Conservation (phyloP, 371 early-diverging fungal species). For the Apophysomyces sp. region DNA sequence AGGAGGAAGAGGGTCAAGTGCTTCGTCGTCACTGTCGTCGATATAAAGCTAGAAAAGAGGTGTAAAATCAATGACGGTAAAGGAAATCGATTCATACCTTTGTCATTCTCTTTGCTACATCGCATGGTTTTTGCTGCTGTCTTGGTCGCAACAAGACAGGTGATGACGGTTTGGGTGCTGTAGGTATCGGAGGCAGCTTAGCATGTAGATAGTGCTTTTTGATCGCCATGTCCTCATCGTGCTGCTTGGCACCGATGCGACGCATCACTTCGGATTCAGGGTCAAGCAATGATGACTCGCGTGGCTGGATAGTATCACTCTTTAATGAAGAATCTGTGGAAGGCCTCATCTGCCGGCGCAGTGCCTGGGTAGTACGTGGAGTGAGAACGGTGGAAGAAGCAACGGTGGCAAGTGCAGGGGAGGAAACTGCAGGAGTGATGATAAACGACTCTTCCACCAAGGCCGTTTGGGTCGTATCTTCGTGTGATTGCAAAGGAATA, state of each 20-base stretch:
- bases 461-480: slow-evolving; percentile 6
- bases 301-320: slow-evolving; percentile 9
- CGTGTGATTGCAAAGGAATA: slow-evolving; percentile 10
- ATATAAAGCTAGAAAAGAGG: slow-evolving; percentile 15
- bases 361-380: slow-evolving; percentile 22
- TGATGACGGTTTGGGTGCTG: slow-evolving; percentile 9
- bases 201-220: slow-evolving; percentile 22
- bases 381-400: slow-evolving; percentile 41
- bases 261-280: slow-evolving; percentile 4
- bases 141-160: slow-evolving; percentile 2
- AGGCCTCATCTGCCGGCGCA: slow-evolving; percentile 22
- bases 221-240: background rate
- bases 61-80: background rate
- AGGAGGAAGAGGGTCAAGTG: slow-evolving; percentile 27
- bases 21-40: slow-evolving; percentile 30
- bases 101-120: background rate
- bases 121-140: background rate
- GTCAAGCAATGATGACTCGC: slow-evolving; percentile 5
- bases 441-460: slow-evolving; percentile 20
- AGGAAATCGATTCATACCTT: slow-evolving; percentile 2
- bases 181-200: slow-evolving; percentile 31
- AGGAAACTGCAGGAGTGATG: background rate
- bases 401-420: slow-evolving; percentile 39
- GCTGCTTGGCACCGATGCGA: slow-evolving; percentile 8
- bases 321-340: slow-evolving; percentile 30